Conservation (phyloP, 2,329 filamentous ascomycete genomes). For the Drechslerella coelobrocha region DNA sequence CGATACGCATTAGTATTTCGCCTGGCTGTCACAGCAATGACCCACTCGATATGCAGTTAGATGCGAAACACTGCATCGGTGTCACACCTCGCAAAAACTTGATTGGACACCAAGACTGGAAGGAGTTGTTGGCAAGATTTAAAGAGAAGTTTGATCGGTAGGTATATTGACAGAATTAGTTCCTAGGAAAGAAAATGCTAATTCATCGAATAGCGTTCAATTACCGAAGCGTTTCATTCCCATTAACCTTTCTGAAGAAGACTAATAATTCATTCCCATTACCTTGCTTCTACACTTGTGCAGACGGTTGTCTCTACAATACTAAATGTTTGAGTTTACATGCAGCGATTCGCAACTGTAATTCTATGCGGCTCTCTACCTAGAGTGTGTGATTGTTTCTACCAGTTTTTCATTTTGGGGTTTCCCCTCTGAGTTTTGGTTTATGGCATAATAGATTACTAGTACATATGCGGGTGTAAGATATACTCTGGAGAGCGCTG, state of each 20-base stretch:
- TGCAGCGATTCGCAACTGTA: no score
- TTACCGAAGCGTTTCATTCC: constrained; percentile 71
- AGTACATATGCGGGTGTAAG: no score
- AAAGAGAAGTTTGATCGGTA: constrained; percentile 94
- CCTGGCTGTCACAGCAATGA: constrained; percentile 97
- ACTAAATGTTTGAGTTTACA: no score
- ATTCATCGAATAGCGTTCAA: constrained; percentile 64
- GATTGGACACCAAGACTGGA: constrained; percentile 92
- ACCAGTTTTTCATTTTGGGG: no score
- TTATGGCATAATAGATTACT: no score
- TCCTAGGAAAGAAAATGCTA: neutral
- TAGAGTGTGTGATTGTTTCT: no score
- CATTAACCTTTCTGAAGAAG: constrained; percentile 63
- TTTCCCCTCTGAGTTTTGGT: no score
- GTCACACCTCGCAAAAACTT: constrained; percentile 88
- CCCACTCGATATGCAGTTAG: constrained; percentile 92
- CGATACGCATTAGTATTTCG: constrained; percentile 92
- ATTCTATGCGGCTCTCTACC: no score
- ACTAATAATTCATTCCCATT: constrained; percentile 2
- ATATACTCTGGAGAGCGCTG: no score
- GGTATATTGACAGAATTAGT: constrained; percentile 57
- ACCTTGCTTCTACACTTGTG: neutral
- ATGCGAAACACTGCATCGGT: constrained; percentile 94
- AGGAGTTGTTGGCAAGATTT: constrained; percentile 92
- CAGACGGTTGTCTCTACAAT: no score